Percentiles rank a stretch among this genome's conserved stretches.
Evolutionary conservation across 345 rosid genomes (phyloP).

Genomic region (Populus ilicifolia): DNA sequence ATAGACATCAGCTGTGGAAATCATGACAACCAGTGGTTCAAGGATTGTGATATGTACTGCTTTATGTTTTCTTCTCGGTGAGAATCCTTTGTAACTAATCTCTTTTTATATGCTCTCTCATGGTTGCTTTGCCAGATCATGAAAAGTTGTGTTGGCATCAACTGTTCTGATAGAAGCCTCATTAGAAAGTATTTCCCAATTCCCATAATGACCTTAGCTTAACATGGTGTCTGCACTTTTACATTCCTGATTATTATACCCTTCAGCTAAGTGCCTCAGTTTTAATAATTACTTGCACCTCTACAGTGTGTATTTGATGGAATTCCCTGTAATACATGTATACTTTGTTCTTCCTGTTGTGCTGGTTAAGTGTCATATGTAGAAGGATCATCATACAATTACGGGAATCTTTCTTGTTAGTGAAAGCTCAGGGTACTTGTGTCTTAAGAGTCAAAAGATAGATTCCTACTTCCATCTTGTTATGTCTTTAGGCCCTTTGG

Average conservation of each 20-base stretch:
- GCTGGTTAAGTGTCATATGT: constrained; percentile 8
- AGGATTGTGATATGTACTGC: constrained; percentile 1
- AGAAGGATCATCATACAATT: constrained; percentile 2
- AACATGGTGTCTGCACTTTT: constrained; percentile 5
- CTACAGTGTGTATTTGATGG: neutral
- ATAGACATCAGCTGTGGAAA: constrained; percentile 55
- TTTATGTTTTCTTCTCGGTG: neutral
- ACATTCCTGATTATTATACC: neutral
- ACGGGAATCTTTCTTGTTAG: neutral
- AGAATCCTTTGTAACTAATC: constrained; percentile 11
- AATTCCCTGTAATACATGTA: neutral
- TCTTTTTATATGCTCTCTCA: constrained; percentile 14
- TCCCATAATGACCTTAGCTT: constrained; percentile 31
- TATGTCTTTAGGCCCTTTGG: constrained; percentile 27
- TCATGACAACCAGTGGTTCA: constrained; percentile 36
- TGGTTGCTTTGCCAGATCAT: constrained; percentile 26
- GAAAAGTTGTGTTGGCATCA: constrained; percentile 20
- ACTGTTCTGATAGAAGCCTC: constrained; percentile 30
- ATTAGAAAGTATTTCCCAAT: constrained; percentile 14
- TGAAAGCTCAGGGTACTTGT: constrained; percentile 27
- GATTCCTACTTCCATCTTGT: constrained; percentile 35
- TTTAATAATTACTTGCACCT: neutral
- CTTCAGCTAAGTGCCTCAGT: neutral
- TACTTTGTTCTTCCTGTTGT: constrained; percentile 1
- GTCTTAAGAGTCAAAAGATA: constrained; percentile 32